These are phyloP conservation scores for Tinospora cordifolia DNA, from an alignment of 164 flowering plant genomes.

Conservation along the genomic window DNA sequence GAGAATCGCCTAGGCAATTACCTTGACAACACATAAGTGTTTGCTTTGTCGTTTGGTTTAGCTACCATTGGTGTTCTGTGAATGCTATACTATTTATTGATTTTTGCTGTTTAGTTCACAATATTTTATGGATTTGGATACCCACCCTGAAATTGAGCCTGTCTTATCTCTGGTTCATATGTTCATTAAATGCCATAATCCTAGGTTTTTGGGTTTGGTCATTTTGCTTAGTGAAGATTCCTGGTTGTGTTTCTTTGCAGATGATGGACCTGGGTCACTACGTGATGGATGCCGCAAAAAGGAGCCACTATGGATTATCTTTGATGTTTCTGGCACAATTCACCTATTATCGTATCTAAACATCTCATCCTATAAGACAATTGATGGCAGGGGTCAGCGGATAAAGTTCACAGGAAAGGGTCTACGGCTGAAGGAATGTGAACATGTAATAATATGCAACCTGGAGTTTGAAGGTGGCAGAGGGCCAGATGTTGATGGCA, in stretches of 20 bases:
- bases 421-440: conserved; percentile 70
- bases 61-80: too few species aligned
- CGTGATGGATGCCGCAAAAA: conserved; percentile 61
- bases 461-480: conserved; percentile 81
- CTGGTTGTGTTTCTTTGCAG: conserved; percentile 23
- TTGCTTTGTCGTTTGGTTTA: too few species aligned
- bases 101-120: too few species aligned
- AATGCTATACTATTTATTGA: too few species aligned
- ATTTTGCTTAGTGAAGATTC: not conserved
- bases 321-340: conserved; percentile 73
- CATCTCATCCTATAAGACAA: conserved; percentile 75
- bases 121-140: too few species aligned
- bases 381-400: conserved; percentile 84
- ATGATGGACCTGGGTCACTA: conserved; percentile 88
- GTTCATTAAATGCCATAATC: too few species aligned
- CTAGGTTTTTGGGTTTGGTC: too few species aligned
- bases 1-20: too few species aligned
- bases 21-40: too few species aligned
- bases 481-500: conserved; percentile 79
- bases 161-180: too few species aligned
- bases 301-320: conserved; percentile 82
- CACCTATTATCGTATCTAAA: conserved; percentile 49
- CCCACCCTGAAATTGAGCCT: too few species aligned
- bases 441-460: conserved; percentile 77
- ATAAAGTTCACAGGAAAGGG: conserved; percentile 72